Conservation (phyloP, 108 stramenopile genomes). For the Cyclotella distinguenda region DNA sequence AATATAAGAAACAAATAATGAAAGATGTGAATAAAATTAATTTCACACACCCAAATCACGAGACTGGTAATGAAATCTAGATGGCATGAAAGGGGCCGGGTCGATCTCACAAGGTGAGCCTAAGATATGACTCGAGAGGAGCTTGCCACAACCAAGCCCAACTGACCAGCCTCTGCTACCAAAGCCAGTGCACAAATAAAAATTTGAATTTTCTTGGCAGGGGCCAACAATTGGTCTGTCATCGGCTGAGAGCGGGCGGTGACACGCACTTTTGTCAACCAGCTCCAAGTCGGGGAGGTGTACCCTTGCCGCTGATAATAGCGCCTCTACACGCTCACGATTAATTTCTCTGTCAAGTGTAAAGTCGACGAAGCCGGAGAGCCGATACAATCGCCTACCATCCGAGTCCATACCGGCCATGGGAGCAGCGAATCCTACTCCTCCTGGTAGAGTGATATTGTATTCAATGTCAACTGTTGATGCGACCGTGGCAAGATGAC, state of each 20-base stretch:
- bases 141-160: constrained; percentile 32
- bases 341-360: constrained; percentile 11
- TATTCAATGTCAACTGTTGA: constrained; percentile 17
- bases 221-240: constrained; percentile 35
- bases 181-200: constrained; percentile 31
- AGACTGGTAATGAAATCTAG: too few species aligned
- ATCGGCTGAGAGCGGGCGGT: constrained; percentile 37
- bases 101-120: constrained; percentile 28
- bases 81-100: constrained; percentile 22
- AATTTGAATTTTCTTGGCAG: constrained; percentile 6
- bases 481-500: constrained; percentile 28
- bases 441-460: constrained; percentile 34
- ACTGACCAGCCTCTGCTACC: constrained; percentile 38
- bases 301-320: constrained; percentile 23
- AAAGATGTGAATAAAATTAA: neutral
- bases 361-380: constrained; percentile 46
- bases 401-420: constrained; percentile 25
- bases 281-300: constrained; percentile 27
- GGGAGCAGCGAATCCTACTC: constrained; percentile 37
- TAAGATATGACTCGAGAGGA: constrained; percentile 29
- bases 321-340: constrained; percentile 28
- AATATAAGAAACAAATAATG: neutral
- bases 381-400: constrained; percentile 20
- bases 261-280: constrained; percentile 37
- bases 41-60: too few species aligned